phyloP scores from a whole-genome alignment of 2,329 filamentous ascomycete genomes.

The Pezicula neosporulosa region DNA sequence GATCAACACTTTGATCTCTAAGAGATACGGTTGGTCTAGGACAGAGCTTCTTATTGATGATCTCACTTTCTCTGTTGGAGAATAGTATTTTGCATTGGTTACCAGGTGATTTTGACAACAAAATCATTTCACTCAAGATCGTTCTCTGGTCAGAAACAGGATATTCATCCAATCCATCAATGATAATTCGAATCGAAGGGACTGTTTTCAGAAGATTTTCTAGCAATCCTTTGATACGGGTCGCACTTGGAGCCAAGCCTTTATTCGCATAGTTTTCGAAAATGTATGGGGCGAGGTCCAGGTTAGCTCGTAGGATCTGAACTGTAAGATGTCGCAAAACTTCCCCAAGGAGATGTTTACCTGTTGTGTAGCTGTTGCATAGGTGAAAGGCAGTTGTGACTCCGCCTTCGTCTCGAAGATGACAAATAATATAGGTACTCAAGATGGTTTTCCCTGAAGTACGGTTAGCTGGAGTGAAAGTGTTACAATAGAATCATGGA shows the following conservation, averaged over 20 bases:
- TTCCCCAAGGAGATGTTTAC: slow-evolving; percentile 6
- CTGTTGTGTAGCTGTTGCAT: slow-evolving; percentile 10
- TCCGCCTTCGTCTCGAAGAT: slow-evolving; percentile 1
- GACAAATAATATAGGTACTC: slow-evolving; percentile 9
- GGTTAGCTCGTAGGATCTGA: not conserved
- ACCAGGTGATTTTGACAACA: not conserved
- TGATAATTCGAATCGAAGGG: slow-evolving; percentile 1
- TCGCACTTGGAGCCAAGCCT: not conserved
- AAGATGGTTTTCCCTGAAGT: slow-evolving; percentile 15
- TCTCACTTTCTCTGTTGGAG: slow-evolving; percentile 8
- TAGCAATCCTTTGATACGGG: not conserved
- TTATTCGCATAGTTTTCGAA: not conserved
- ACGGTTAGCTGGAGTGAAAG: no score
- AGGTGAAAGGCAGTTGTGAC: slow-evolving; percentile 9
- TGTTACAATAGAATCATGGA: no score
- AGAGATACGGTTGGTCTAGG: slow-evolving; percentile 7
- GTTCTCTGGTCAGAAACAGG: slow-evolving; percentile 1
- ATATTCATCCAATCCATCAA: slow-evolving; percentile 13
- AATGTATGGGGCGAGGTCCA: not conserved
- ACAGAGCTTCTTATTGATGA: slow-evolving; percentile 3
- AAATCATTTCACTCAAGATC: slow-evolving; percentile 4
- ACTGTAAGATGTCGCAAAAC: slow-evolving; percentile 4
- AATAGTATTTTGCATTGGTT: slow-evolving; percentile 8
- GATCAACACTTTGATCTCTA: slow-evolving; percentile 1
- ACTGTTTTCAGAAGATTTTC: slow-evolving; percentile 1